phyloP scores from a whole-genome alignment of 192 early-diverging fungal species.

The Backusella australiensis region DNA sequence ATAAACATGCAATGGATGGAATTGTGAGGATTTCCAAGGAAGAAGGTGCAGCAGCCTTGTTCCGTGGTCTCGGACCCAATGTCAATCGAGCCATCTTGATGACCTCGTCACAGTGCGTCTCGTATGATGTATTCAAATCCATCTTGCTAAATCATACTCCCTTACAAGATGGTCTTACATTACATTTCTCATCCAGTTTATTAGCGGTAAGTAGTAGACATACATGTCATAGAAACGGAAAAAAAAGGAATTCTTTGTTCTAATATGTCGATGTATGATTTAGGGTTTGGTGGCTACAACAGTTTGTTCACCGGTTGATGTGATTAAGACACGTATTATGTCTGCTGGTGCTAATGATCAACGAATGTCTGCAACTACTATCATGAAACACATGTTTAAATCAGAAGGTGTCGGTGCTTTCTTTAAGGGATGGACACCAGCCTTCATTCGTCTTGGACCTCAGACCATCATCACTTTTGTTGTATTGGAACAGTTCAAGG shows the following conservation, averaged over 20 bases:
- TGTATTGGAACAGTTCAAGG: constrained; percentile 70
- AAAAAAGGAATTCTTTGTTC: not conserved
- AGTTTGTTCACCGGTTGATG: constrained; percentile 73
- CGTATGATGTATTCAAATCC: constrained; percentile 76
- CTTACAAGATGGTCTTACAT: constrained; percentile 58
- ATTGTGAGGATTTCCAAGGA: constrained; percentile 67
- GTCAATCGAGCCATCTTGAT: constrained; percentile 87
- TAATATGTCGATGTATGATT: not conserved
- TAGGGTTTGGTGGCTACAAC: constrained; percentile 72
- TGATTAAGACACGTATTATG: constrained; percentile 85
- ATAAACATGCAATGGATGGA: constrained; percentile 73
- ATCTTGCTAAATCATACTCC: constrained; percentile 53
- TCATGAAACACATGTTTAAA: constrained; percentile 41
- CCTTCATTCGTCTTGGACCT: constrained; percentile 76
- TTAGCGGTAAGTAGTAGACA: constrained; percentile 51
- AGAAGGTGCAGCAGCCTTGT: constrained; percentile 75
- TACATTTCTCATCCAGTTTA: constrained; percentile 70
- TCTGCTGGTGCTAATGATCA: constrained; percentile 42
- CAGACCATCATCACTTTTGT: constrained; percentile 84
- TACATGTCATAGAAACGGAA: not conserved
- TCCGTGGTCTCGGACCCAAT: constrained; percentile 89
- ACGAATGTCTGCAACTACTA: constrained; percentile 34
- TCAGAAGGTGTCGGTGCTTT: constrained; percentile 63
- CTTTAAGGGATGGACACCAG: constrained; percentile 84
- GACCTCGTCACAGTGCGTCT: constrained; percentile 66